Conservation (phyloP, 139 green algal genomes). For the Picochlorum sp. region DNA sequence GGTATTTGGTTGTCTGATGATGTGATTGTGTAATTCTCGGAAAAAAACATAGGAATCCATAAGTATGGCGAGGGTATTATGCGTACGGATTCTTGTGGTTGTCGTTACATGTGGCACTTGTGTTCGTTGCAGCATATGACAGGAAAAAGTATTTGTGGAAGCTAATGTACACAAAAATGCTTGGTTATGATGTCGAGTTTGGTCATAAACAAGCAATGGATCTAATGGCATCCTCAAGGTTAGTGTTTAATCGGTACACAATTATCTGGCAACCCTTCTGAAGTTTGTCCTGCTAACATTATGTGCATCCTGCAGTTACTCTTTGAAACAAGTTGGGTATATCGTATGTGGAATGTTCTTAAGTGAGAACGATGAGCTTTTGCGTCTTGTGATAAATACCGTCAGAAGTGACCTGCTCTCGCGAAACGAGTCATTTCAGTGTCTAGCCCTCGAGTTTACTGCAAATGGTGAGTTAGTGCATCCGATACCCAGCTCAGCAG, state of each 20-base stretch:
- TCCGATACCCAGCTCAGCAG: background rate
- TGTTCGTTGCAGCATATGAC: conserved; percentile 73
- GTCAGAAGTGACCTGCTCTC: conserved; percentile 87
- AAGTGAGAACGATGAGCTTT: conserved; percentile 92
- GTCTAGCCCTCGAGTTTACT: conserved; percentile 82
- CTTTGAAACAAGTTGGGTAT: conserved; percentile 99
- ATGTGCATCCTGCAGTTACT: conserved; percentile 48
- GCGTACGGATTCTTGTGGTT: background rate
- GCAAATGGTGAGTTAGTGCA: conserved; percentile 53
- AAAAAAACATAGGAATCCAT: too few relatives aligned
- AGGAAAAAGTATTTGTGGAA: conserved; percentile 99
- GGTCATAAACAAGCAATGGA: conserved; percentile 92
- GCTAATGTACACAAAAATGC: conserved; percentile 98
- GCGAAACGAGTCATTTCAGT: conserved; percentile 91
- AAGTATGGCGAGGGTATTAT: background rate
- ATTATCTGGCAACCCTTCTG: background rate
- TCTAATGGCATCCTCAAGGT: conserved; percentile 86
- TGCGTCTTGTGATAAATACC: conserved; percentile 94
- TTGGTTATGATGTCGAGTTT: conserved; percentile 98
- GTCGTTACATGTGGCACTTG: background rate
- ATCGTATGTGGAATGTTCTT: conserved; percentile 80
- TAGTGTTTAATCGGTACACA: conserved; percentile 5
- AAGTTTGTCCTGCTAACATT: background rate
- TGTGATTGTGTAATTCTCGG: background rate
- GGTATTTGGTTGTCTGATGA: conserved; percentile 3